These are phyloP conservation scores for Penicillium sp. DNA, from an alignment of 2,329 filamentous ascomycete genomes.

Conservation along the genomic window DNA sequence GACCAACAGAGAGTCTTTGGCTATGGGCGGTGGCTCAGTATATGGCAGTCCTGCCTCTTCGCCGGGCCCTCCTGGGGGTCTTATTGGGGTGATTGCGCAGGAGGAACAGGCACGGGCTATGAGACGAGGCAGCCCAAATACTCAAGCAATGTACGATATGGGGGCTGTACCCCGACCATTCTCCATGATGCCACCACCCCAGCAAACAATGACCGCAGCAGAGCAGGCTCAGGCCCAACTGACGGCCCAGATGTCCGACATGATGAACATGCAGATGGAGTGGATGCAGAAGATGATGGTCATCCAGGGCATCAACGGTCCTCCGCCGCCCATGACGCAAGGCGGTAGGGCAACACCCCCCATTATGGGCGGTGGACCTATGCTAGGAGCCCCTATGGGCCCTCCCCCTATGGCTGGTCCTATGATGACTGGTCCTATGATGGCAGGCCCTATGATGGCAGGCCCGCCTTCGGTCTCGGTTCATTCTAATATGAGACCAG, in stretches of 20 bases:
- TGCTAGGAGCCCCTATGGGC: not conserved
- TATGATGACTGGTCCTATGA: conserved; percentile 4
- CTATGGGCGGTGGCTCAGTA: conserved; percentile 60
- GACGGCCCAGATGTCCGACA: conserved; percentile 79
- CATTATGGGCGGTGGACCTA: conserved; percentile 9
- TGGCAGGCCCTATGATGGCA: conserved; percentile 13
- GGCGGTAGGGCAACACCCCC: conserved; percentile 23
- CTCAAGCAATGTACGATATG: conserved; percentile 51
- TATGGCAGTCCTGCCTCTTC: conserved; percentile 36
- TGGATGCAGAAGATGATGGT: conserved; percentile 71
- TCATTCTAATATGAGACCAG: conserved; percentile 42
- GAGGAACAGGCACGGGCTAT: conserved; percentile 78
- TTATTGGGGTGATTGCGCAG: conserved; percentile 83
- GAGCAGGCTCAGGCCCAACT: conserved; percentile 78
- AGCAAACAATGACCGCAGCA: conserved; percentile 52
- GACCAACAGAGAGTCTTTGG: conserved; percentile 70
- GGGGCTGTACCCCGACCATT: conserved; percentile 37
- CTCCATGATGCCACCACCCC: conserved; percentile 34
- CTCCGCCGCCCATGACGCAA: conserved; percentile 33
- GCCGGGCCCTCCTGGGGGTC: conserved; percentile 62
- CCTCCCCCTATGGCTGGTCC: conserved; percentile 24
- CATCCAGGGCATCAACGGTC: conserved; percentile 59
- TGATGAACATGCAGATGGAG: conserved; percentile 94
- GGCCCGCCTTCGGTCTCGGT: conserved; percentile 24
- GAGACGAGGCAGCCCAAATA: conserved; percentile 73